Evolutionary conservation across 768 basidiomycete species (phyloP), one percentile per base, ranked within the genome.

Genomic region (Boletus fagicola): DNA sequence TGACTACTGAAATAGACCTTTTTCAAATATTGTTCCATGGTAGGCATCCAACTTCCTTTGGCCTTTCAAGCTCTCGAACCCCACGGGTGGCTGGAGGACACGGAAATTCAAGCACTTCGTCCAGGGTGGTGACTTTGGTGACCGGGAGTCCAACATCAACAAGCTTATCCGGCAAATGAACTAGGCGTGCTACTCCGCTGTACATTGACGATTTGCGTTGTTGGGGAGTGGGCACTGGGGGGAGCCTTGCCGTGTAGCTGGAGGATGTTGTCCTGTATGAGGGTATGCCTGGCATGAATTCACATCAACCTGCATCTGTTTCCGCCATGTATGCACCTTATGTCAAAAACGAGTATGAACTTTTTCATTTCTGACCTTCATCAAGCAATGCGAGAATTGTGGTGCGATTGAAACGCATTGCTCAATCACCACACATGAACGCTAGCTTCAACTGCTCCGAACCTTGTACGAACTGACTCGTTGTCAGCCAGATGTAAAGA

Each of bases 41-140:
- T 26, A 90, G 88, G 90, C 87, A 56, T 85, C 90, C 65, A 95
- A 94, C 84, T 95, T 96, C 86, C 87, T 98, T 53, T 98, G 95
- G 95, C 97, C 97, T 26, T 98, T 99, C 85, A 99, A 99, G 76
- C 90, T 99, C 61, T 98, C 94, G 69, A 98, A 98, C 86, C 96
- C 97, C 54, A 98, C 84, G 63, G 96, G 97, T 64, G 97, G 97
- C 65, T 99, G 94, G 96, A 88, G 93, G 79, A 87, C 84, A 73
- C 85, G 94, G 74, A 98, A 98, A 79, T 98, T 98, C 86, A 96
- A 90, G 80, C 92, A 94, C 80, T 97, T 82, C 73, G 85, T 97
- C 59, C 84, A 94, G 83, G 94, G 94, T 68, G 95, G 95, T 77
- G 94, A 97, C 81, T 91, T 94, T 74, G 97, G 97, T 77, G 87